Base-by-base conservation (phyloP, 441 rosid genomes). In the Eugenia klotzschiana region DNA sequence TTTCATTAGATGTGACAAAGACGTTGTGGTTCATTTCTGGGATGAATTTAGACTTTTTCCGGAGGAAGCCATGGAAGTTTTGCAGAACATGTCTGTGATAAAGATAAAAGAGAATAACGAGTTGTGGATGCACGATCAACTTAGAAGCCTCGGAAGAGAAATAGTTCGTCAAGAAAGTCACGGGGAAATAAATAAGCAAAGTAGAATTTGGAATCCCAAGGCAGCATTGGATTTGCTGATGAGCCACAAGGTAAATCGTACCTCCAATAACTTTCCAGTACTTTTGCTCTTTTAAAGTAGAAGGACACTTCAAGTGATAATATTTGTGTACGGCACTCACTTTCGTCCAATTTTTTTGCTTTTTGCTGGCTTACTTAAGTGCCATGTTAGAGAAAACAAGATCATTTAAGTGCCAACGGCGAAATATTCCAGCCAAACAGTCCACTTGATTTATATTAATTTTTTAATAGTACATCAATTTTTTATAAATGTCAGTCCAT, bases 1-100 rank as follows among this genome's bases (percentile, higher is more conserved):
- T 60, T 29, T 29, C 41, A 29, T 8, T 1, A 41, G 23, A 8
- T 16, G 11, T 15, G 0, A 29, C 0, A 60, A 60, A 29, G 73
- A 60, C 1, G 0, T 27, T 1, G 0, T 60, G 1, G 0, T 60
- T 60, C 0, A 60, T 8, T 60, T 57, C 0, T 60, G 41, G 73
- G 20, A 57, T 6, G 12, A 15, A 15, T 1, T 0, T 58, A 26
- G 4, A 3, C 22, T 0, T 51, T 51, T 16, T 13, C 22, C 72
- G 0, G 0, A 6, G 5, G 13, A 0, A 2, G 1, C 12, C 3
- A 3, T 60, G 23, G 1, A 16, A 0, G 6, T 16, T 8, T 0
- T 60, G 0, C 0, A 60, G 0, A 29, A 4, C 7, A 16, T 60
- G 73, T 60, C 41, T 8, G 29, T 60, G 43, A 29, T 29, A 1